Percentiles rank a stretch among this genome's conserved stretches.
Evolutionary conservation across 768 basidiomycete genomes (phyloP).

Genomic region (Rhizopogon salebrosus): DNA sequence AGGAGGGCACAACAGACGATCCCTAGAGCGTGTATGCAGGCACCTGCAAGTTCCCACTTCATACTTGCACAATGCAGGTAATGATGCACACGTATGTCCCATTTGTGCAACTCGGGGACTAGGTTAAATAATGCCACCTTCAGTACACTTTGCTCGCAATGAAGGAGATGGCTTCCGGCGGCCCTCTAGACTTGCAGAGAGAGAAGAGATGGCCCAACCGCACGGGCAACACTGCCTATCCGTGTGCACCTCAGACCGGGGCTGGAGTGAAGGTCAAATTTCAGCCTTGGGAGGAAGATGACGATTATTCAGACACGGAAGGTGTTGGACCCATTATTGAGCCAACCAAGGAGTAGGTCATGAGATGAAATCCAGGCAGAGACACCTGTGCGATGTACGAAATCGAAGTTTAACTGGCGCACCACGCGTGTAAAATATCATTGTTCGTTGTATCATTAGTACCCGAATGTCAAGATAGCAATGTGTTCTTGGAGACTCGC

Average conservation of each 20-base stretch:
- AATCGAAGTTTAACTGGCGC: background rate
- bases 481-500: background rate
- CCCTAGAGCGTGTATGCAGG: slow-evolving; percentile 57
- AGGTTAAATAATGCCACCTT: slow-evolving; percentile 3
- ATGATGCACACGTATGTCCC: slow-evolving; percentile 70
- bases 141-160: slow-evolving; percentile 70
- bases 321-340: slow-evolving; percentile 26
- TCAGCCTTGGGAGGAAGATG: slow-evolving; percentile 54
- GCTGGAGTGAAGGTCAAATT: slow-evolving; percentile 50
- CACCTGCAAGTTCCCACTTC: slow-evolving; percentile 54
- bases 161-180: slow-evolving; percentile 68
- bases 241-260: slow-evolving; percentile 16
- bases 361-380: slow-evolving; percentile 1
- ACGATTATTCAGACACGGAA: slow-evolving; percentile 40
- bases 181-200: slow-evolving; percentile 69
- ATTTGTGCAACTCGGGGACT: background rate
- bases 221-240: slow-evolving; percentile 22
- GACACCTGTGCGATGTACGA: slow-evolving; percentile 6
- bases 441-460: background rate
- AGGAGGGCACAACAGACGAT: slow-evolving; percentile 42
- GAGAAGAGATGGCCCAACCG: slow-evolving; percentile 76
- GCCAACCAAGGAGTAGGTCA: slow-evolving; percentile 7
- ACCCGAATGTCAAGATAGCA: slow-evolving; percentile 3
- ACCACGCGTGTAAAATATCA: background rate
- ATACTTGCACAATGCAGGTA: slow-evolving; percentile 79